Percentiles rank a stretch among this genome's conserved stretches.
Conservation (phyloP, 1,284 basidiomycete genomes). For the Sanguinoderma infundibulare region DNA sequence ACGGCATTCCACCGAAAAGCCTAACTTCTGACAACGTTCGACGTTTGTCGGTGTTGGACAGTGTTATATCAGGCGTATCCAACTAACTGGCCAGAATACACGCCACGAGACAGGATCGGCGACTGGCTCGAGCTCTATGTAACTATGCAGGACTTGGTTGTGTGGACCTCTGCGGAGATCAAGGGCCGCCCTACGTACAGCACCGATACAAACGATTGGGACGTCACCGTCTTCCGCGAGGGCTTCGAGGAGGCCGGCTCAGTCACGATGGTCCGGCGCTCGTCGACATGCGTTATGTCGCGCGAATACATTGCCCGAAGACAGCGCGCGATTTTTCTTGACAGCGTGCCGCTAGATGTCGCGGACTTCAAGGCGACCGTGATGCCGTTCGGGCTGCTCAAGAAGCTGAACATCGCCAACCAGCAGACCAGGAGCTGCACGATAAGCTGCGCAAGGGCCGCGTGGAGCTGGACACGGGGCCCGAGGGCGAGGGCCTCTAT, state of each 20-base stretch:
- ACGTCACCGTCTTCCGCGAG: slow-evolving; percentile 48
- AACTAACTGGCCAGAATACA: slow-evolving; percentile 34
- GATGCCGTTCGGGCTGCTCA: slow-evolving; percentile 43
- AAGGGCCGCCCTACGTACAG: slow-evolving; percentile 40
- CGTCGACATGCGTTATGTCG: slow-evolving; percentile 34
- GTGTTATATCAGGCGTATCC: slow-evolving; percentile 43
- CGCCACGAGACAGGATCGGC: slow-evolving; percentile 47
- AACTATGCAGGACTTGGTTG: slow-evolving; percentile 59
- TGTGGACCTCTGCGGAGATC: slow-evolving; percentile 61
- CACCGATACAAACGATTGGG: slow-evolving; percentile 48
- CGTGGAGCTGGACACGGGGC: slow-evolving; percentile 59
- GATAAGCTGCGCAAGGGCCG: slow-evolving; percentile 61
- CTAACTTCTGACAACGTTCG: background rate
- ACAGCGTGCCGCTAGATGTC: slow-evolving; percentile 45
- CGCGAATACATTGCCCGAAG: slow-evolving; percentile 32
- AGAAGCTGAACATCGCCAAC: slow-evolving; percentile 32
- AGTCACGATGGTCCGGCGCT: slow-evolving; percentile 39
- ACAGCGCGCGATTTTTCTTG: slow-evolving; percentile 40
- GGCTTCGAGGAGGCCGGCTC: slow-evolving; percentile 40
- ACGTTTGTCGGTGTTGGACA: slow-evolving; percentile 19
- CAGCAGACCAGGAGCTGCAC: slow-evolving; percentile 48
- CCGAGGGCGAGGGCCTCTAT: slow-evolving; percentile 55
- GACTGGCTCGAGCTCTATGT: slow-evolving; percentile 72
- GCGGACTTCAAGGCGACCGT: slow-evolving; percentile 50
- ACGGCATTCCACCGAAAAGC: background rate